Evolutionary conservation across 169 alveolate genomes (phyloP).

Genomic region (Babesia bigemina): DNA sequence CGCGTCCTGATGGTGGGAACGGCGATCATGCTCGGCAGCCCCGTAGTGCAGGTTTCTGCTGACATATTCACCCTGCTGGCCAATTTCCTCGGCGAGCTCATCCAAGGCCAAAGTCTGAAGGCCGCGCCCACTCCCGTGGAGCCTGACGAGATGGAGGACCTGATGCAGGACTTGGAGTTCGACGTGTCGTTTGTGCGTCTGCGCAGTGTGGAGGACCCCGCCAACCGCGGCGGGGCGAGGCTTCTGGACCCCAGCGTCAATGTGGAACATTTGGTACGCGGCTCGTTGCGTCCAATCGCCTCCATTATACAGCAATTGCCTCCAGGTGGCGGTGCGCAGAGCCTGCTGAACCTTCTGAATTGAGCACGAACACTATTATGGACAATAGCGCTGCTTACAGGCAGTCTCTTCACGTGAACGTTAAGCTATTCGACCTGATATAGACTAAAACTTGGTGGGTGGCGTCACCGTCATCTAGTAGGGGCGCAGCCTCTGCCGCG

Average conservation of each 20-base stretch:
- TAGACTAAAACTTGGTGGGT: too few species aligned
- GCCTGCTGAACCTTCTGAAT: slow-evolving; percentile 25
- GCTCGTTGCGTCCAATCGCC: slow-evolving; percentile 28
- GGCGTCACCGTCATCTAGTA: too few species aligned
- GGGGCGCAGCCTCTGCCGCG: too few species aligned
- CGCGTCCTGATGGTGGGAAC: slow-evolving; percentile 60
- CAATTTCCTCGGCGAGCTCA: slow-evolving; percentile 50
- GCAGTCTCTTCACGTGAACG: too few species aligned
- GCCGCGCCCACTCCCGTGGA: slow-evolving; percentile 40
- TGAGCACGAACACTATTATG: not conserved
- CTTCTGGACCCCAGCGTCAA: slow-evolving; percentile 47
- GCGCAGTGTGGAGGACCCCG: slow-evolving; percentile 38
- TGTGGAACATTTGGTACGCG: slow-evolving; percentile 50
- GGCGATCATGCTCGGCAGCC: slow-evolving; percentile 34
- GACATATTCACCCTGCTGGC: slow-evolving; percentile 39
- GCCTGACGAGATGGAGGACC: slow-evolving; percentile 28
- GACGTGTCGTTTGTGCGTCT: slow-evolving; percentile 60
- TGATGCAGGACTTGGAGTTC: slow-evolving; percentile 45
- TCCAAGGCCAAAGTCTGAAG: slow-evolving; percentile 49
- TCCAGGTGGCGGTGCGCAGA: slow-evolving; percentile 13
- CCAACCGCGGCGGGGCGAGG: slow-evolving; percentile 29
- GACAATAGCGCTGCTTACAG: too few species aligned
- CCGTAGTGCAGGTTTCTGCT: slow-evolving; percentile 30
- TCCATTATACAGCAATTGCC: slow-evolving; percentile 24
- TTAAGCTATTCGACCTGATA: too few species aligned